These are phyloP conservation scores for Nakaseomyces nivariensis DNA, from an alignment of 1,139 yeast species.

Conservation along the genomic window DNA sequence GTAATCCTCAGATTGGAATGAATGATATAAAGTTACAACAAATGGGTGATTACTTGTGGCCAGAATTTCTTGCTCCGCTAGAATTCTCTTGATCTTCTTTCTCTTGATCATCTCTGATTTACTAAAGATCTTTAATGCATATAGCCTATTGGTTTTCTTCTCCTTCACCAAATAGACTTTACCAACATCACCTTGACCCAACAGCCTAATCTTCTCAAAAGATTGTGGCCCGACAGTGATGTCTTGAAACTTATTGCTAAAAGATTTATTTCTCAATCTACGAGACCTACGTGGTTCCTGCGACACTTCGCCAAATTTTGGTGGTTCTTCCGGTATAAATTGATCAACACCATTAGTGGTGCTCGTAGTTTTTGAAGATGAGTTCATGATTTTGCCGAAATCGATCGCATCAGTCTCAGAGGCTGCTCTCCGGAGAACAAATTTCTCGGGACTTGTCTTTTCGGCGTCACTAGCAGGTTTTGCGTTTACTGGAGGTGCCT, in stretches of 20 bases:
- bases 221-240: conserved; percentile 80
- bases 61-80: conserved; percentile 93
- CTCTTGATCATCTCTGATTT: conserved; percentile 92
- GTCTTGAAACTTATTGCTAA: conserved; percentile 59
- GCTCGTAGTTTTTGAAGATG: not conserved
- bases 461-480: conserved; percentile 8
- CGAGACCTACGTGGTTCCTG: conserved; percentile 26
- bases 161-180: conserved; percentile 88
- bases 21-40: conserved; percentile 89
- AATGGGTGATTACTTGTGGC: conserved; percentile 96
- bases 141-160: conserved; percentile 59
- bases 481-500: not conserved
- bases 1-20: conserved; percentile 89
- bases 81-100: conserved; percentile 85
- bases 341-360: not conserved
- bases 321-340: conserved; percentile 2
- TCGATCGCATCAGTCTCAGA: conserved; percentile 20
- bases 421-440: conserved; percentile 18
- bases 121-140: conserved; percentile 86
- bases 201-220: conserved; percentile 75
- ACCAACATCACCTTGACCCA: conserved; percentile 98
- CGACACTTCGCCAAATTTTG: conserved; percentile 4
- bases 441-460: conserved; percentile 8
- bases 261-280: conserved; percentile 40
- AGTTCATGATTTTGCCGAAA: not conserved